phyloP scores from a whole-genome alignment of 345 rosid species.

The Sisymbrium altissimum region DNA sequence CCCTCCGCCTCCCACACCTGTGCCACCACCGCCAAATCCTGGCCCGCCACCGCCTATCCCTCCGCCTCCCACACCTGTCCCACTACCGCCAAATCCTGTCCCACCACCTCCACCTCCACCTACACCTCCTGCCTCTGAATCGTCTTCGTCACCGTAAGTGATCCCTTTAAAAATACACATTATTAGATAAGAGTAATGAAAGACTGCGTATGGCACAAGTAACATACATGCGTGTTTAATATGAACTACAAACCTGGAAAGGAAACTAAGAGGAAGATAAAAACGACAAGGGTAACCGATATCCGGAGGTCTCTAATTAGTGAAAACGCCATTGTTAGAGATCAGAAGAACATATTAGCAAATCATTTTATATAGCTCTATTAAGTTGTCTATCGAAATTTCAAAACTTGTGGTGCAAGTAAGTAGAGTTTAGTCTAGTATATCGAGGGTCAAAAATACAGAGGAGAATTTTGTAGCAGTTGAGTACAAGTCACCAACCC shows the following conservation, averaged over 20 bases:
- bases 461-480: conserved; percentile 41
- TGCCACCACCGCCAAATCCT: background rate
- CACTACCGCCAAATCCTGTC: background rate
- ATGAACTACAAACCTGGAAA: conserved; percentile 33
- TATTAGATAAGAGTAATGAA: background rate
- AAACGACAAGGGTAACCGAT: conserved; percentile 30
- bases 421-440: conserved; percentile 10
- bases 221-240: background rate
- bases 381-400: conserved; percentile 3
- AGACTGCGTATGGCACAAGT: conserved; percentile 7
- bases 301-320: conserved; percentile 20
- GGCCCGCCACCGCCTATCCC: background rate
- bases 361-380: background rate
- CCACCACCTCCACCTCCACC: conserved; percentile 3
- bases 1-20: conserved; percentile 16
- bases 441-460: conserved; percentile 6
- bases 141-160: conserved; percentile 27
- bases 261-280: conserved; percentile 35
- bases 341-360: background rate
- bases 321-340: conserved; percentile 44
- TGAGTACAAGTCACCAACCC: conserved; percentile 67
- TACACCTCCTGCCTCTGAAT: conserved; percentile 27
- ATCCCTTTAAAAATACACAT: conserved; percentile 32
- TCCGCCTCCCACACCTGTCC: conserved; percentile 17
- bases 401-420: conserved; percentile 29